A percentile compares a stretch with the other conserved stretches of the same genome.
phyloP scores from a whole-genome alignment of 1,284 basidiomycete genomes.

The Butyriboletus appendiculatus region DNA sequence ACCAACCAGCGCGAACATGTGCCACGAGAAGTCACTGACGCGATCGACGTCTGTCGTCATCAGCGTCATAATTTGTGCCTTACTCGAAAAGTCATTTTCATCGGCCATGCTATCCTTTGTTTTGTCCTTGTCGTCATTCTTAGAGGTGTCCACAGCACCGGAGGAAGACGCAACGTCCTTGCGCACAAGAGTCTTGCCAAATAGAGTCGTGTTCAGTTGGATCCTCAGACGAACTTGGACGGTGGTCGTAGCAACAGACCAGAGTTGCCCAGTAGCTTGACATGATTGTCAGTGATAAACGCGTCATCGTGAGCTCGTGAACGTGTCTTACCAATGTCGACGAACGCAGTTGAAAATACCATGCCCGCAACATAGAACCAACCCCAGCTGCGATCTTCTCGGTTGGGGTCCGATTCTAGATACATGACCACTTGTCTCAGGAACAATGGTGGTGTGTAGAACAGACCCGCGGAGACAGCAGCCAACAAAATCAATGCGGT shows the following conservation, averaged over 20 bases:
- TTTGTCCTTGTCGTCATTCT: constrained; percentile 30
- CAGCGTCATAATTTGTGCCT: constrained; percentile 81
- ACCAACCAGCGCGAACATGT: constrained; percentile 69
- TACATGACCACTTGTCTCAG: constrained; percentile 71
- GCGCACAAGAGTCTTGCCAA: constrained; percentile 86
- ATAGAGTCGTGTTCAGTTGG: constrained; percentile 86
- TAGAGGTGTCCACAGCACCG: constrained; percentile 26
- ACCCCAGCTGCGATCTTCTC: constrained; percentile 64
- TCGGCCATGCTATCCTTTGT: constrained; percentile 42
- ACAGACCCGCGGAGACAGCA: constrained; percentile 61
- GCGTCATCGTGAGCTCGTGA: not conserved
- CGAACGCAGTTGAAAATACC: constrained; percentile 62
- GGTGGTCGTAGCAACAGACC: constrained; percentile 71
- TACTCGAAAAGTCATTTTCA: constrained; percentile 83
- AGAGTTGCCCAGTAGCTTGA: constrained; percentile 54
- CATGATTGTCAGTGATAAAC: constrained; percentile 6
- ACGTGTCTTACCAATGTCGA: constrained; percentile 54
- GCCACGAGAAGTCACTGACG: constrained; percentile 83
- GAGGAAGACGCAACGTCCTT: constrained; percentile 81
- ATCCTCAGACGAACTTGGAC: constrained; percentile 73
- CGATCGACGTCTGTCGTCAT: constrained; percentile 81
- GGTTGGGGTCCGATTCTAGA: constrained; percentile 61
- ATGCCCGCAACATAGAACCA: constrained; percentile 74
- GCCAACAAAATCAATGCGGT: constrained; percentile 56
- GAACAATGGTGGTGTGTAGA: constrained; percentile 81